Evolutionary conservation across 2,329 filamentous ascomycete species (phyloP), one percentile per base, ranked within the genome.

Genomic region (Colletotrichum chrysophilum): DNA sequence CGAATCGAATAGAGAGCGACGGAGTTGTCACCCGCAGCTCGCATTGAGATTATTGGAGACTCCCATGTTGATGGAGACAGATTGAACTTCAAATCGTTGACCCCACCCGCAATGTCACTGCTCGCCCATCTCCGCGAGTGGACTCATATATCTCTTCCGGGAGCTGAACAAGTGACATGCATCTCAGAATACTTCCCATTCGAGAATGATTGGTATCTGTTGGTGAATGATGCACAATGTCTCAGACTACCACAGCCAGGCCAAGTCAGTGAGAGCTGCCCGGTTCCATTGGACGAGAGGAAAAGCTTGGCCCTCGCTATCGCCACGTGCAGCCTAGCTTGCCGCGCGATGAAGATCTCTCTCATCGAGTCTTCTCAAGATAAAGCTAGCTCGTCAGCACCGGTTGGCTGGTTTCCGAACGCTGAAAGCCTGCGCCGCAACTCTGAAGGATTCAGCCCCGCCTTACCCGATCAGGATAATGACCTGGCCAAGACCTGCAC

Each of bases 401-500:
- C 1, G 48, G 30, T 43, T 56, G 14, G 58, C 32, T 32, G 28
- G 32, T 61, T 34, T 32, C 7, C 66, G 13, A 28, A 26, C 18
- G 36, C 65, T 24, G 13, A 1, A 28, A 38, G 60, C 16, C 24
- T 55, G 65, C 65, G 43, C 24, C 28, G 36, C 26, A 56, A 24
- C 10, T 26, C n/a, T 9, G 7, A 58, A 68, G 64, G 43, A 73
- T 68, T 30, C 58, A n/a, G 7, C 55, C 30, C 24, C 62, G 70
- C 73, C 28, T 73, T 55, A 32, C 77, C 76, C 3, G 9, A 70
- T 65, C 70, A 65, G 77, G 77, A 56, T 43, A 75, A 52, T 72
- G 65, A 13, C 26, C 26, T 76, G 75, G 76, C 76, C 77, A 78
- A 78, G 77, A 77, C 76, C 21, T 32, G 36, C 16, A 36, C 58